phyloP scores from a whole-genome alignment of 305 asterid species.

The Stenogyne calaminthoides region DNA sequence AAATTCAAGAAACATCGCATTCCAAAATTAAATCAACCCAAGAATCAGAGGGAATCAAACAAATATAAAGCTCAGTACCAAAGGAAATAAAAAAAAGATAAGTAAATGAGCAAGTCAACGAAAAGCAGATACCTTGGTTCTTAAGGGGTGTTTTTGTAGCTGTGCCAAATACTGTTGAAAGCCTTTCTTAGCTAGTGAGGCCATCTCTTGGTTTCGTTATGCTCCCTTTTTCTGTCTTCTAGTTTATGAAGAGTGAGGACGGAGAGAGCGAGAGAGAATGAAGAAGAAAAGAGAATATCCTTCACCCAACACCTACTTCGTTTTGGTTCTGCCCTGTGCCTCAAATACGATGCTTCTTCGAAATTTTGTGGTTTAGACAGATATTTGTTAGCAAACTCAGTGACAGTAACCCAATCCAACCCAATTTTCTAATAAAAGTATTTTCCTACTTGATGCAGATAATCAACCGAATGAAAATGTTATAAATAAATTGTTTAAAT shows the following conservation, averaged over 20 bases:
- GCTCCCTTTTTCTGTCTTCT: background rate
- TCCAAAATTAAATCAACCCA: slow-evolving; percentile 1
- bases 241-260: background rate
- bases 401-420: no score
- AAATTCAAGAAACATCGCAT: background rate
- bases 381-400: background rate
- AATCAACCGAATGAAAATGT: no score
- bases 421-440: no score
- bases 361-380: background rate
- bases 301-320: background rate
- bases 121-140: slow-evolving; percentile 62
- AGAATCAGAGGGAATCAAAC: background rate
- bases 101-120: background rate
- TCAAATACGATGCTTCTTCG: background rate
- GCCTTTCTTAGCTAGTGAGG: slow-evolving; percentile 66
- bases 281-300: background rate
- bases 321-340: background rate
- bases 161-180: slow-evolving; percentile 63
- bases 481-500: no score
- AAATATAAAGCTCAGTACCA: background rate
- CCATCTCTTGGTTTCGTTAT: slow-evolving; percentile 37
- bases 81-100: background rate
- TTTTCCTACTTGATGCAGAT: no score
- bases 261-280: background rate
- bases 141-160: slow-evolving; percentile 74